Evolutionary conservation across 2,329 filamentous ascomycete species (phyloP).

Genomic region (Aspergillaceae sp.): DNA sequence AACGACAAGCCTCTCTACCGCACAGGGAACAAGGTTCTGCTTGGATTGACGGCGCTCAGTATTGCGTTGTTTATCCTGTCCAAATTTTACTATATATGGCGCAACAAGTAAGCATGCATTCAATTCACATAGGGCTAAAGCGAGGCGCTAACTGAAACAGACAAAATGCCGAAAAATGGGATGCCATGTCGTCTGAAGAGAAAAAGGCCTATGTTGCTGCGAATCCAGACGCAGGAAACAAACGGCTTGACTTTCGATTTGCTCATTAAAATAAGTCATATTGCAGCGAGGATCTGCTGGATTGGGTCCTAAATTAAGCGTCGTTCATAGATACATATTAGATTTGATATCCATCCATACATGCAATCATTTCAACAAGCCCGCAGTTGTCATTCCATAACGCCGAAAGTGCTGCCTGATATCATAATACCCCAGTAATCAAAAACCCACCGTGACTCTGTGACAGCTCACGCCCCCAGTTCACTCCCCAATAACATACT

Average conservation of each 20-base stretch:
- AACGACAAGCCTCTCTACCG: conserved; percentile 51
- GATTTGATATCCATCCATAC: not conserved
- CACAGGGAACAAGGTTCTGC: conserved; percentile 49
- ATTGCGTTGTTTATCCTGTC: conserved; percentile 42
- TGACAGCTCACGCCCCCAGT: not conserved
- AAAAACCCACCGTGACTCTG: not conserved
- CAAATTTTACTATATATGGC: conserved; percentile 33
- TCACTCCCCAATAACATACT: conserved; percentile 53
- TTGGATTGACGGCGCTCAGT: conserved; percentile 44
- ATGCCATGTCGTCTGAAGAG: conserved; percentile 33
- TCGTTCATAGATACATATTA: not conserved
- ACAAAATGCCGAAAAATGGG: conserved; percentile 28
- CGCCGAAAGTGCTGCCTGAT: too few relatives aligned
- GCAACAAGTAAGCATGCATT: conserved; percentile 28
- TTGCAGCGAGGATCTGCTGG: not conserved
- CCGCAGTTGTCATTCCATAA: too few relatives aligned
- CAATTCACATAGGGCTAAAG: too few relatives aligned
- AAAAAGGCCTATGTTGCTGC: conserved; percentile 29
- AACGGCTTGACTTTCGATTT: conserved; percentile 38
- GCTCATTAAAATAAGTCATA: conserved; percentile 16
- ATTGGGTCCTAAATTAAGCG: not conserved
- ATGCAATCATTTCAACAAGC: not conserved
- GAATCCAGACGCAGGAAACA: conserved; percentile 35
- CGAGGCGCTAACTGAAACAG: conserved; percentile 9
- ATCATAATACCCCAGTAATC: too few relatives aligned